Conservation (phyloP, 495 filamentous ascomycete species). For the Sporormia fimetaria region DNA sequence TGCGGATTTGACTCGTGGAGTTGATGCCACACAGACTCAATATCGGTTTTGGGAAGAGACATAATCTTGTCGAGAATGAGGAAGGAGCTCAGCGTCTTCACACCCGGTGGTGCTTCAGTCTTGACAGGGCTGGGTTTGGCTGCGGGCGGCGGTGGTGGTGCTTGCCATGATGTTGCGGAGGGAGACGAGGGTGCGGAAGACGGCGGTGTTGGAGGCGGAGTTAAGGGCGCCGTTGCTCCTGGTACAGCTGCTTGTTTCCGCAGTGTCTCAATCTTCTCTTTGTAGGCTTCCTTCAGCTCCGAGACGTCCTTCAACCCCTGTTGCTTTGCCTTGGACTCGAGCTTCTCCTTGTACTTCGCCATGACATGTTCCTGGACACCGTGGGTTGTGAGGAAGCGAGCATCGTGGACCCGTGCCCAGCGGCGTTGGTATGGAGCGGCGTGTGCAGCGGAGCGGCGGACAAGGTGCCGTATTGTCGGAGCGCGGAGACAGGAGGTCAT, state of each 20-base stretch:
- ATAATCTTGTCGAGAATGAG: conserved; percentile 69
- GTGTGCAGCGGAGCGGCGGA: conserved; percentile 24
- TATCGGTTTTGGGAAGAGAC: conserved; percentile 63
- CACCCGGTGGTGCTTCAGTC: conserved; percentile 35
- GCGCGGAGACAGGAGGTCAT: conserved; percentile 13
- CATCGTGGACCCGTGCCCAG: conserved; percentile 86
- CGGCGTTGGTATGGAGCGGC: conserved; percentile 49
- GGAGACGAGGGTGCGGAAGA: conserved; percentile 9
- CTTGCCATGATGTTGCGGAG: conserved; percentile 19
- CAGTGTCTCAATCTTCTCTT: conserved; percentile 62
- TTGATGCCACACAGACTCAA: conserved; percentile 84
- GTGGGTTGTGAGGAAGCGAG: conserved; percentile 72
- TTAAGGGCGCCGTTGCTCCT: conserved; percentile 39
- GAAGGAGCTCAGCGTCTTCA: conserved; percentile 74
- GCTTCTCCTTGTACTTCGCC: conserved; percentile 80
- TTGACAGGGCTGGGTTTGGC: conserved; percentile 31
- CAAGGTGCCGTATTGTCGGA: conserved; percentile 27
- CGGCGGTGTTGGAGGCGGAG: conserved; percentile 14
- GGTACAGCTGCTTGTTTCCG: conserved; percentile 50
- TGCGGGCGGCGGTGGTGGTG: conserved; percentile 29
- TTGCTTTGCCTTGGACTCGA: conserved; percentile 71
- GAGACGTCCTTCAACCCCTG: conserved; percentile 64
- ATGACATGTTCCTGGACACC: conserved; percentile 49
- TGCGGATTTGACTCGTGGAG: conserved; percentile 57
- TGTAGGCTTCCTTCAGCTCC: conserved; percentile 69